phyloP scores from a whole-genome alignment of 2,329 filamentous ascomycete genomes.

The Cercospora nicotianae region DNA sequence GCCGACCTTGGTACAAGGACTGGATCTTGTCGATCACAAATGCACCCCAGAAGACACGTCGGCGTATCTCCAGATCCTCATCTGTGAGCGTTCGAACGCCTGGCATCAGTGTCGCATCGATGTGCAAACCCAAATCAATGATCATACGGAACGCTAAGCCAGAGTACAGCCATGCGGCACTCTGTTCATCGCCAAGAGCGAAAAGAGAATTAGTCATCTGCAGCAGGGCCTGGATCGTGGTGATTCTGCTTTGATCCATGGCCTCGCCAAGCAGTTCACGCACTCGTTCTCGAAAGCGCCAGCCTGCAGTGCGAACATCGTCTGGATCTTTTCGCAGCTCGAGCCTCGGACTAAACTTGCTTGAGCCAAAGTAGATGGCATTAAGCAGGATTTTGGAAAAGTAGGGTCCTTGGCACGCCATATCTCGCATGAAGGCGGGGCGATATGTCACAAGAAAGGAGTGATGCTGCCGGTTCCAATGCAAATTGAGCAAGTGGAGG shows the following conservation, averaged over 20 bases:
- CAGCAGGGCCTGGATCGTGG: conserved; percentile 56
- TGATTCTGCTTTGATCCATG: conserved; percentile 53
- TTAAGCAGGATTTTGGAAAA: conserved; percentile 59
- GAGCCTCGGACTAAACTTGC: conserved; percentile 50
- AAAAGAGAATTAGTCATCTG: conserved; percentile 55
- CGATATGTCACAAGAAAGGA: conserved; percentile 30
- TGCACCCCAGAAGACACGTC: conserved; percentile 50
- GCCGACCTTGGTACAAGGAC: conserved; percentile 55
- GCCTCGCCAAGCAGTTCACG: conserved; percentile 48
- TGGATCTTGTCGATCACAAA: conserved; percentile 56
- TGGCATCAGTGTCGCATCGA: conserved; percentile 42
- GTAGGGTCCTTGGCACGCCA: conserved; percentile 55
- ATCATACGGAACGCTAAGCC: conserved; percentile 59
- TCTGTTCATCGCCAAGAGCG: conserved; percentile 52
- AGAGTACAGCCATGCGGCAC: conserved; percentile 59
- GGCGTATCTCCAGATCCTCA: conserved; percentile 49
- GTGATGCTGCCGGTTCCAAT: conserved; percentile 38
- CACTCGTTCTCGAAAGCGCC: conserved; percentile 50
- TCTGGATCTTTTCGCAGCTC: conserved; percentile 49
- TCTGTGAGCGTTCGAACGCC: conserved; percentile 42
- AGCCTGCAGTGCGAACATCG: conserved; percentile 52
- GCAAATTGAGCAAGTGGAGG: conserved; percentile 53
- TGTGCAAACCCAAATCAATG: conserved; percentile 56
- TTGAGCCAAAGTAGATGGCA: conserved; percentile 49
- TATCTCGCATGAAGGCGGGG: conserved; percentile 31